Base-by-base conservation (phyloP, 305 asterid genomes). In the Fraxinus paxiana region DNA sequence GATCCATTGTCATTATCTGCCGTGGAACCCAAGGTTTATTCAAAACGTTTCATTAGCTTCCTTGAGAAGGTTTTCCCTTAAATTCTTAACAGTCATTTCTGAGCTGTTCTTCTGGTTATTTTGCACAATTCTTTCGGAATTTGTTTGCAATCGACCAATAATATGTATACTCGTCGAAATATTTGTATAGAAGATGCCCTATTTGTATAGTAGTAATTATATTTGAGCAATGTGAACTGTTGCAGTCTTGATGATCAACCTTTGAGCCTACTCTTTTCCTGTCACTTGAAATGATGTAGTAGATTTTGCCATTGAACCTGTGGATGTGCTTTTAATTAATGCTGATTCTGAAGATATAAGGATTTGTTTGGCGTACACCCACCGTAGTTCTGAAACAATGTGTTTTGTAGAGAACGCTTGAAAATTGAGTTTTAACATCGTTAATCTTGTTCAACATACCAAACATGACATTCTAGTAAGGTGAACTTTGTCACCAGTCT, bases 1-100 rank as follows among this genome's bases (percentile, higher is more conserved):
- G 97, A 96, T 82, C 98, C 97, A 4, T 61, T 90, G 87, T 76
- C 97, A 3, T 84, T 96, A 38, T 96, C 99, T 37, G 99, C 83
- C 4, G 86, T 79, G 43, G 94, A 92, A 85, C 99, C 99, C 3
- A 83, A 85, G 86, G 28, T 86, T 72, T 96, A 96, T 82, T 89
- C 98, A 0, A 86, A 88, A 85, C 97, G 99, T 37, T 96, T 96
- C 61, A 77, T 91, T 82, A 82, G 77, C 35, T 94, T 93, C 84
- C 88, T 96, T 38, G 91, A 92, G 87, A 94, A 48, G 83, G 89
- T 91, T 76, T 96, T 43, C 97, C 98, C 7, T 56, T 43, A 70
- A 85, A 84, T 37, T 88, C 93, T 31, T 86, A 82, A 48, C 0
- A 67, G 2, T 7, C 30, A 10, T 46, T 46, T 10, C 38, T 20